A percentile compares a stretch with the other conserved stretches of the same genome.
phyloP scores from a whole-genome alignment of 2,329 filamentous ascomycete species.

The Metarhizium brunneum region DNA sequence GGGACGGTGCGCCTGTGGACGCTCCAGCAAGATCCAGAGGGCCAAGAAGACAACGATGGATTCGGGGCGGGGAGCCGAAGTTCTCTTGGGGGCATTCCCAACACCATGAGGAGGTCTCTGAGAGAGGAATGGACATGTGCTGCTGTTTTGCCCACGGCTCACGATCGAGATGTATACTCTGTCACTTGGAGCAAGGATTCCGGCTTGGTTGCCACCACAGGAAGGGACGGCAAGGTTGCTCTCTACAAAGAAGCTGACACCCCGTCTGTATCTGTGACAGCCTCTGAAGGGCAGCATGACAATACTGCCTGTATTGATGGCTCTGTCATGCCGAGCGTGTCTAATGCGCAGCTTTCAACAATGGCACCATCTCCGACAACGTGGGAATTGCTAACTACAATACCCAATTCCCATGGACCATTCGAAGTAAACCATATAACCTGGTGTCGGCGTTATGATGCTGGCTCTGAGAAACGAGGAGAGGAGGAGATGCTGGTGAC shows the following conservation, averaged over 20 bases:
- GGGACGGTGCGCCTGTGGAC: slow-evolving; percentile 72
- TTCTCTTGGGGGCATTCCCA: slow-evolving; percentile 61
- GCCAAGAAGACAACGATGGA: slow-evolving; percentile 25
- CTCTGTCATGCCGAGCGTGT: neutral
- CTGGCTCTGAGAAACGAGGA: slow-evolving; percentile 41
- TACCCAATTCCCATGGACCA: slow-evolving; percentile 73
- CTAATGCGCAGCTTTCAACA: slow-evolving; percentile 1
- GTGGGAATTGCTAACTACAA: slow-evolving; percentile 64
- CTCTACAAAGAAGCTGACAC: slow-evolving; percentile 59
- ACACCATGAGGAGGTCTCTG: slow-evolving; percentile 70
- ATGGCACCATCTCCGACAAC: slow-evolving; percentile 27
- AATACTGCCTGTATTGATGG: slow-evolving; percentile 10
- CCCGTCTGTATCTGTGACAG: slow-evolving; percentile 1
- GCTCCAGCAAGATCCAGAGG: slow-evolving; percentile 44
- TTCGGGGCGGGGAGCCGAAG: slow-evolving; percentile 24
- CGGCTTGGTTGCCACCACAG: slow-evolving; percentile 76
- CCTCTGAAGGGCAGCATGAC: neutral
- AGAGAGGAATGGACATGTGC: slow-evolving; percentile 82
- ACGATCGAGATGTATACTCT: slow-evolving; percentile 77
- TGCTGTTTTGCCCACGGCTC: slow-evolving; percentile 60
- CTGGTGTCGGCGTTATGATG: slow-evolving; percentile 76
- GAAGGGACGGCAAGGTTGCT: slow-evolving; percentile 74
- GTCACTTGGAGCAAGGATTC: slow-evolving; percentile 72
- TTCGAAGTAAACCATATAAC: slow-evolving; percentile 90
- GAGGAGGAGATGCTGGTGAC: slow-evolving; percentile 79